Evolutionary conservation across 176 grass and related monocot species (phyloP), one percentile per base, ranked within the genome.

Genomic region (Cocos nucifera): DNA sequence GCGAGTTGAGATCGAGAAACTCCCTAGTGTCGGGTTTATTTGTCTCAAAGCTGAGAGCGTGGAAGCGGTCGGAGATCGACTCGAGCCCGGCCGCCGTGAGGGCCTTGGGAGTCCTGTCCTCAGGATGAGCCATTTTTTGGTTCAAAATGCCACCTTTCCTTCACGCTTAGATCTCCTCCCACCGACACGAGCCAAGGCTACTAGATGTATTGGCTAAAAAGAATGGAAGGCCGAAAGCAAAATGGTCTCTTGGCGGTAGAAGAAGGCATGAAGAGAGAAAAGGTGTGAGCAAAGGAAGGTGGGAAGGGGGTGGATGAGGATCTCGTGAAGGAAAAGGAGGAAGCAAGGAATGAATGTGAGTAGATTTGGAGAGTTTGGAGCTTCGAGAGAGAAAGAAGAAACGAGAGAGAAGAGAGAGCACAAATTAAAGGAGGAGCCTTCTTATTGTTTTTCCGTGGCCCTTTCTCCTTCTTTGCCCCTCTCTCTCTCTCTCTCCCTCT

Each of bases 1-100:
- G 90, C 0, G 86, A 86, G 57, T 80, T 81, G 17, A 82, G 35
- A 1, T 82, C 78, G 3, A 82, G 71, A 19, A 72, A 80, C 5
- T 54, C 49, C 58, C 79, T 80, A 29, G 82, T 57, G 67, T 89
- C 86, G 9, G 82, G 86, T 67, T 89, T 89, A 82, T 89, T 72
- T 19, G 75, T 75, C 65, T 82, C 82, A 23, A 80, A 79, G 72
- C 69, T 65, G 51, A 88, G 74, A 25, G 75, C 86, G 44, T 70
- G 80, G 83, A 87, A 76, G 9, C 77, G 77, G 63, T 81, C 82
- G 21, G 83, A 83, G 56, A 86, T 62, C 14, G 76, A 73, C 55
- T 74, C 80, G 70, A 65, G 67, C 59, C 80, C 75, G 75, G 77
- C 61, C 4, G 18, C 51, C 18, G 18, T 18, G 10, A 7, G 29